Conservation (phyloP, 306 rosid genomes). For the Cicer chorassanicum region DNA sequence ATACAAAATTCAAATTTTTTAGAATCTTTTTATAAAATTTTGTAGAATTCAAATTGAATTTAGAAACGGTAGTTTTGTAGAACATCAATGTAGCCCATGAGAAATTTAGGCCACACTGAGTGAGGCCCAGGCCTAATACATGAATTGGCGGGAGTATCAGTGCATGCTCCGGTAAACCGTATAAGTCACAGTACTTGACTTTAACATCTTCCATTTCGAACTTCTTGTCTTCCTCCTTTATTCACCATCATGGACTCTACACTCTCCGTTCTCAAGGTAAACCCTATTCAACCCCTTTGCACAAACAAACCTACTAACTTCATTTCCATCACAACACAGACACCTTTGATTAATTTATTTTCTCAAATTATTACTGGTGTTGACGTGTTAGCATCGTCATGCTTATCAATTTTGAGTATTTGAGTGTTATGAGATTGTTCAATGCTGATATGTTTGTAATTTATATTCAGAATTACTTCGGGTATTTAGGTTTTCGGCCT, state of each 20-base stretch:
- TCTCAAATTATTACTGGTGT: too few relatives aligned
- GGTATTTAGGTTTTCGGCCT: conserved; percentile 71
- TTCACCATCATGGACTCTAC: conserved; percentile 45
- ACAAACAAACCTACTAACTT: neutral
- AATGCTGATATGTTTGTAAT: conserved; percentile 15
- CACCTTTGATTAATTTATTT: too few relatives aligned
- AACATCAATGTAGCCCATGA: too few relatives aligned
- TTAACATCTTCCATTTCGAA: neutral
- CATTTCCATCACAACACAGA: neutral
- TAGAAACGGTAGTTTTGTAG: too few relatives aligned
- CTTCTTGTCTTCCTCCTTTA: conserved; percentile 21
- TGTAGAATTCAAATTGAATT: too few relatives aligned
- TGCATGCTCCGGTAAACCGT: neutral
- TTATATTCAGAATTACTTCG: conserved; percentile 62
- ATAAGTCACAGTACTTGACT: neutral
- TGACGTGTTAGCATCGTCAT: too few relatives aligned
- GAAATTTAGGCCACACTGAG: neutral
- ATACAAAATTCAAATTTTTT: too few relatives aligned
- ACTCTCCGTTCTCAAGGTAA: conserved; percentile 67
- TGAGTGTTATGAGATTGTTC: conserved; percentile 21
- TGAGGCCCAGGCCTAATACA: conserved; percentile 9
- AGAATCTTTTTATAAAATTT: too few relatives aligned
- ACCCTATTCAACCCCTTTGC: conserved; percentile 13
- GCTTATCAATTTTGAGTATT: neutral
- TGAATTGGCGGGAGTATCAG: conserved; percentile 46